These are phyloP conservation scores for Fragilariopsis cylindrus DNA, from an alignment of 108 stramenopile species.

Conservation along the genomic window DNA sequence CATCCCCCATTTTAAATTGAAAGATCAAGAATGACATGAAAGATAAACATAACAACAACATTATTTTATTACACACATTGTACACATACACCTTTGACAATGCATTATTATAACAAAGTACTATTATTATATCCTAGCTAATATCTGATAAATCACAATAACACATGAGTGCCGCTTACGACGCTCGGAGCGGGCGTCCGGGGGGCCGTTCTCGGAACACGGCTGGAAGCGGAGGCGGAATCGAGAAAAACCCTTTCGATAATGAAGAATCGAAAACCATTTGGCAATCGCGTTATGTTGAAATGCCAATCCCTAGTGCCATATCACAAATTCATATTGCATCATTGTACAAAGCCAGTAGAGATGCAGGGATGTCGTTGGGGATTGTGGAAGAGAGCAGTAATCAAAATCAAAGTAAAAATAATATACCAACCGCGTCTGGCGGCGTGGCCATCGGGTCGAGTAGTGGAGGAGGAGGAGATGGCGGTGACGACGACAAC, in stretches of 20 bases:
- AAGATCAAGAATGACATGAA: too few species aligned
- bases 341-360: constrained; percentile 44
- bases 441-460: constrained; percentile 1
- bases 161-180: constrained; percentile 8
- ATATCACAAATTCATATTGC: constrained; percentile 54
- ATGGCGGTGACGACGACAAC: background rate
- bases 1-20: too few species aligned
- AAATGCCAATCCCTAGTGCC: constrained; percentile 76
- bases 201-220: constrained; percentile 4
- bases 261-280: constrained; percentile 38
- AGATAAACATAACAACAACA: too few species aligned
- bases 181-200: background rate
- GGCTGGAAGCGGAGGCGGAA: background rate
- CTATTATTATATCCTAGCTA: too few species aligned
- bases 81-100: too few species aligned
- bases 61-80: too few species aligned
- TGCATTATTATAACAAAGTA: too few species aligned
- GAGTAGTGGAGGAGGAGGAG: background rate
- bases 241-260: background rate
- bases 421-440: background rate
- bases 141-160: too few species aligned
- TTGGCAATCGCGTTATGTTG: constrained; percentile 76
- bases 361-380: constrained; percentile 40
- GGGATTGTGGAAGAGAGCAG: constrained; percentile 46
- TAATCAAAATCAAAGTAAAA: background rate